Evolutionary conservation across 1,284 basidiomycete species (phyloP), one percentile per base, ranked within the genome.

Genomic region (Ustilago sp.): DNA sequence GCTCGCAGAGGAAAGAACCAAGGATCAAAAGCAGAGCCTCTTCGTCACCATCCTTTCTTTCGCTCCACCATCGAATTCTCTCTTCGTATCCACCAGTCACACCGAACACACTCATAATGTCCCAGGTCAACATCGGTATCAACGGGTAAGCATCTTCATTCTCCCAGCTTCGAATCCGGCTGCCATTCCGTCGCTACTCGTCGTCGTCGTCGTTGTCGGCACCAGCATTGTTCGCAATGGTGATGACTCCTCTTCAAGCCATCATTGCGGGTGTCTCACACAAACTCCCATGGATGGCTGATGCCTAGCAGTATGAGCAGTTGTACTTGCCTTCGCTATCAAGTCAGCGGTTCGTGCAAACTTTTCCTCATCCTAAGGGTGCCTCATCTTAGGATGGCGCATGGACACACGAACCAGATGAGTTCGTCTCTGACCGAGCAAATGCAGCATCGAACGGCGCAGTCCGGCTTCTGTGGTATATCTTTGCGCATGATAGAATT

Each of bases 61-160:
- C 39, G 8, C 55, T 65, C 68, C 68, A 65, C 59, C 68, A 71
- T 65, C 65, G 62, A 62, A 61, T 45, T 54, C 50, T 57, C 45
- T 48, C 34, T 63, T 61, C 59, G 51, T 58, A 61, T 65, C 55
- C 55, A 58, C 36, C 59, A 34, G 47, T 58, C 53, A 50, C 23
- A 32, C 63, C 35, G 54, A 54, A 59, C 48, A 43, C 17, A n/a
- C 47, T 48, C 58, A 76, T 32, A 69, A 79, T 79, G 77, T 70
- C 78, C 34, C 75, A 73, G 63, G 76, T 82, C 63, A 67, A 72
- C 63, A 75, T 83, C 63, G 81, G 81, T 68, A 83, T 83, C 75
- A 83, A 83, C 81, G 81, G 81, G 78, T 82, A 78, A 82, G 80
- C 59, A 28, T 66, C 55, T 38, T 51, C 58, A 23, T 19, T 57